phyloP scores from a whole-genome alignment of 1,139 yeast species.

The Diutina ranongensis region DNA sequence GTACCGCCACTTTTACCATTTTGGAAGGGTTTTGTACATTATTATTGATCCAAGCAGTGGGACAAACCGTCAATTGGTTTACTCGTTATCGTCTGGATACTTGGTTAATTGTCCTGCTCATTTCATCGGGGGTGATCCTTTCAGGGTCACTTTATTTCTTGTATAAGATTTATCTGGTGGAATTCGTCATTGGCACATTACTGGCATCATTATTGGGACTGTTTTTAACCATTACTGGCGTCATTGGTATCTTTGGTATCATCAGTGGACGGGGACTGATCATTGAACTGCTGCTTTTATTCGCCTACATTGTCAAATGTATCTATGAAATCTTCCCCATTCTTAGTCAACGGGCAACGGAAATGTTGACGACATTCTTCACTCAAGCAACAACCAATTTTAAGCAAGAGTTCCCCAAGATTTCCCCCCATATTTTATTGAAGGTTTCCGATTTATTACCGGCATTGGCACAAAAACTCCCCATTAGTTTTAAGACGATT shows the following conservation, averaged over 20 bases:
- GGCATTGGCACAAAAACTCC: constrained; percentile 39
- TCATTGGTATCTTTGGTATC: constrained; percentile 76
- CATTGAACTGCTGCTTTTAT: constrained; percentile 72
- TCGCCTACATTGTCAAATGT: constrained; percentile 87
- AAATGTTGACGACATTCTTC: constrained; percentile 26
- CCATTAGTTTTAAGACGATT: constrained; percentile 51
- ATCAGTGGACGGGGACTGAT: constrained; percentile 78
- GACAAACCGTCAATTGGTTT: constrained; percentile 71
- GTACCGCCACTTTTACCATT: constrained; percentile 82
- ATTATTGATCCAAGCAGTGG: constrained; percentile 79
- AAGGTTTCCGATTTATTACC: constrained; percentile 33
- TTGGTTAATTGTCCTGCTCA: constrained; percentile 69
- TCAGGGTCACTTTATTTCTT: constrained; percentile 70
- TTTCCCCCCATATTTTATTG: constrained; percentile 30
- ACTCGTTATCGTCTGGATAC: constrained; percentile 57
- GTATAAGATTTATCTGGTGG: constrained; percentile 71
- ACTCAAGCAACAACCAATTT: constrained; percentile 27
- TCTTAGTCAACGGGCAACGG: constrained; percentile 42
- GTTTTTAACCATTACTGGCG: constrained; percentile 61
- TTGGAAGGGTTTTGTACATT: constrained; percentile 90
- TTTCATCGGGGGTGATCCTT: constrained; percentile 64
- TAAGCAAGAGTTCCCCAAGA: constrained; percentile 26
- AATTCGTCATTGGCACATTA: constrained; percentile 56
- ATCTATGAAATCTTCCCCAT: constrained; percentile 86
- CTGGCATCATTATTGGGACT: constrained; percentile 83